A percentile compares a stretch with the other conserved stretches of the same genome.
These are phyloP conservation scores for Trichoderma orchidacearum DNA, from an alignment of 495 filamentous ascomycete species.

Conservation along the genomic window DNA sequence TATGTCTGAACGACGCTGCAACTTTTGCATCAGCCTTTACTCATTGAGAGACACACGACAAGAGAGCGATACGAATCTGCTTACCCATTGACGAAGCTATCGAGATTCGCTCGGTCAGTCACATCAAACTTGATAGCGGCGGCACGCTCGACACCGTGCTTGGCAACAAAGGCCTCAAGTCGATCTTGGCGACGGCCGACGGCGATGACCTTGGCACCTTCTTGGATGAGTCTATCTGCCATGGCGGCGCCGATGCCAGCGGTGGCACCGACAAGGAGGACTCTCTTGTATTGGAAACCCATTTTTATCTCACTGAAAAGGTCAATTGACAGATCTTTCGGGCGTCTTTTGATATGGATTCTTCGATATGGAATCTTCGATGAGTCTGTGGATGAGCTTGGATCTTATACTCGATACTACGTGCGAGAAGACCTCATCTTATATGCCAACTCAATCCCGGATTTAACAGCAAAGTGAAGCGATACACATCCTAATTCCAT, in stretches of 20 bases:
- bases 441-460: not conserved
- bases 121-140: slow-evolving; percentile 47
- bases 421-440: not conserved
- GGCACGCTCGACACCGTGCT: slow-evolving; percentile 42
- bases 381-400: no score
- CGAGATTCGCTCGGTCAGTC: slow-evolving; percentile 44
- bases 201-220: slow-evolving; percentile 46
- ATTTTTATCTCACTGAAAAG: slow-evolving; percentile 43
- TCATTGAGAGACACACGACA: not conserved
- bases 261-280: slow-evolving; percentile 59
- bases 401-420: no score
- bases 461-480: not conserved
- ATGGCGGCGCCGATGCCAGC: slow-evolving; percentile 57
- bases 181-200: slow-evolving; percentile 53
- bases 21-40: not conserved
- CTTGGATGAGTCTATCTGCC: slow-evolving; percentile 45
- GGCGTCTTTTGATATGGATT: no score
- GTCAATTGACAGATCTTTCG: no score
- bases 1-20: slow-evolving; percentile 39
- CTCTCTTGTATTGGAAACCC: slow-evolving; percentile 51
- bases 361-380: no score
- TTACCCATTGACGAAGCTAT: slow-evolving; percentile 38
- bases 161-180: slow-evolving; percentile 45
- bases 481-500: no score
- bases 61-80: not conserved